These are phyloP conservation scores for Aspergillus asperescens DNA, from an alignment of 495 filamentous ascomycete species.

Conservation along the genomic window DNA sequence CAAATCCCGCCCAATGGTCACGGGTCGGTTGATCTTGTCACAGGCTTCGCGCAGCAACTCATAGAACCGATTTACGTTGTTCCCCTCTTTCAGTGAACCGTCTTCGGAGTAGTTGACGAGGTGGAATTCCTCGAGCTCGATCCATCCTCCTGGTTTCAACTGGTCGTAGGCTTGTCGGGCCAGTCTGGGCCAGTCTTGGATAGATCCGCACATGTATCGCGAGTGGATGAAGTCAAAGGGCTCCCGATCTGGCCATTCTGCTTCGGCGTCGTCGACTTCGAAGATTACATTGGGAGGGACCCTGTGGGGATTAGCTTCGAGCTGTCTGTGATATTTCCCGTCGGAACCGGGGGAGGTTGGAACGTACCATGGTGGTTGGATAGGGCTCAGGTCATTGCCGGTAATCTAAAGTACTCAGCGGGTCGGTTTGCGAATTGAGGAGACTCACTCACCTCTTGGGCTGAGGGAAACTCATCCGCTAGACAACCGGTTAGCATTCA, in stretches of 20 bases:
- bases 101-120: not conserved
- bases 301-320: constrained; percentile 10
- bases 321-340: too few species aligned
- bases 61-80: constrained; percentile 5
- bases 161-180: constrained; percentile 14
- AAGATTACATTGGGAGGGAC: constrained; percentile 49
- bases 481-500: not conserved
- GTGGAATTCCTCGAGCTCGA: constrained; percentile 10
- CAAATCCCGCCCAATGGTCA: not conserved
- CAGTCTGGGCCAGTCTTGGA: constrained; percentile 47
- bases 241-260: constrained; percentile 38
- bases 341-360: constrained; percentile 27
- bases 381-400: constrained; percentile 26
- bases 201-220: constrained; percentile 47
- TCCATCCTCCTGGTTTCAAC: constrained; percentile 1
- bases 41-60: constrained; percentile 3
- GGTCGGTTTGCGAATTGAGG: not conserved
- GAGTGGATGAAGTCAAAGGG: constrained; percentile 53
- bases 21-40: not conserved
- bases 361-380: constrained; percentile 26
- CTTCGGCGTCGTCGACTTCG: constrained; percentile 47
- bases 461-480: constrained; percentile 6
- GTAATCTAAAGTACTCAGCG: constrained; percentile 9
- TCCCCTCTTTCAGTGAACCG: not conserved
- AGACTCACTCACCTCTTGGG: not conserved